Conservation (phyloP, 371 early-diverging fungal species). For the Chytridiales sp. region DNA sequence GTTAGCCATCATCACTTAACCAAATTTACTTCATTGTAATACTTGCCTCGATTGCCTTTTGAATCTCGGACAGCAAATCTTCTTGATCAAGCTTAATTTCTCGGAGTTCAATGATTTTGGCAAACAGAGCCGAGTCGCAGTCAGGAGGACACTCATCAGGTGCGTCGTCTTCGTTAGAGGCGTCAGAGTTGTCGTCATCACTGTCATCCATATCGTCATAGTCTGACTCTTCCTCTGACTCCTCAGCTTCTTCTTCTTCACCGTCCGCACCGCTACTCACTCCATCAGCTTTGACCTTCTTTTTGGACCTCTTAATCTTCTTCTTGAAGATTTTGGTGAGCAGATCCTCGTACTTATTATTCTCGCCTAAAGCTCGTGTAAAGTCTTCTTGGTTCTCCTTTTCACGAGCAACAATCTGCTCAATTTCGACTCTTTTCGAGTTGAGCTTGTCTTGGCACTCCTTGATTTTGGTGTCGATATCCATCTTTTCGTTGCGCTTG, state of each 20-base stretch:
- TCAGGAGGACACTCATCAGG: constrained; percentile 53
- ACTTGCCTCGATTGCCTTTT: constrained; percentile 53
- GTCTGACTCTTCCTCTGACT: constrained; percentile 34
- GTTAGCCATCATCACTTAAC: not conserved
- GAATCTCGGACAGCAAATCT: constrained; percentile 50
- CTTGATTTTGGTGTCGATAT: constrained; percentile 51
- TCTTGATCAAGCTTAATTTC: constrained; percentile 53
- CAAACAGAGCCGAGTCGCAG: constrained; percentile 40
- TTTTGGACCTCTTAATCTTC: constrained; percentile 51
- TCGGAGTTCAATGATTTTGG: constrained; percentile 41
- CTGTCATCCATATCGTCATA: constrained; percentile 33
- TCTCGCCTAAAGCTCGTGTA: constrained; percentile 39
- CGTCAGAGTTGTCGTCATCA: constrained; percentile 28
- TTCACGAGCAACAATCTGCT: constrained; percentile 41
- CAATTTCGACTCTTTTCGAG: constrained; percentile 49
- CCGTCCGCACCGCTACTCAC: constrained; percentile 29
- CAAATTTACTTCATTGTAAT: not conserved
- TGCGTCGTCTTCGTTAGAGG: constrained; percentile 29
- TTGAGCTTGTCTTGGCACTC: constrained; percentile 56
- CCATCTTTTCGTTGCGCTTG: constrained; percentile 48
- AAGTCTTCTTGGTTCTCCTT: constrained; percentile 51
- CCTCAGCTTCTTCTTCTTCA: constrained; percentile 34
- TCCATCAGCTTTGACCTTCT: constrained; percentile 34
- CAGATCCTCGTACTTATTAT: constrained; percentile 55
- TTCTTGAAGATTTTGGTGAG: constrained; percentile 54